Evolutionary conservation across 805 yeast genomes (phyloP), one percentile per base, ranked within the genome.

Genomic region (Myxozyma sirexii): DNA sequence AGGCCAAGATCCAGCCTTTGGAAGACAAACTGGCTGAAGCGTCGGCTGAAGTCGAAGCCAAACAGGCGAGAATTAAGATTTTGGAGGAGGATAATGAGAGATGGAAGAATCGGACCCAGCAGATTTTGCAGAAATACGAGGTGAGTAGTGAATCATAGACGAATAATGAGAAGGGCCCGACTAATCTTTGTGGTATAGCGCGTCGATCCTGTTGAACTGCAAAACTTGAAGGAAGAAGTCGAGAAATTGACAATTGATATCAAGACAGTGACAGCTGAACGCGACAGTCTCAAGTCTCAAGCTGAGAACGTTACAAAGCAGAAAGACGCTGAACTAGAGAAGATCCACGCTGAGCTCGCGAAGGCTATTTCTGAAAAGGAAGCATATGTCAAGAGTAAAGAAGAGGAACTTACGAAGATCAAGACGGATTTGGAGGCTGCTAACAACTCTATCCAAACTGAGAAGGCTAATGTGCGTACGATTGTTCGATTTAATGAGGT

Each of bases 81-180:
- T 68, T 79, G 7, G 74, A 75, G 39, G 83, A 82, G 62, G 90
- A 87, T 60, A 77, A 79, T 54, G 81, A 80, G n/a, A 76, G 83
- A 24, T 82, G 89, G 84, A 83, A 82, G 71, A 74, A 72, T 13
- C 78, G 84, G 60, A 72, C 83, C 5, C 80, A 80, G 54, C 81
- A 79, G 54, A 71, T 82, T 45, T 60, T 80, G 62, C 75, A 75
- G 56, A 79, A 76, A 54, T 77, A 76, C 59, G 79, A 79, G 47
- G 58, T 59, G 27, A 53, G 58, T 41, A 13, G 31, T 49, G n/a
- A 49, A 4, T n/a, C 13, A 37, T 8, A 3, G 5, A 23, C 17
- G 21, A 26, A 45, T 2, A 2, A 2, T 21, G 15, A 31, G 42
- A 31, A 4, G n/a, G n/a, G n/a, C n/a, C n/a, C n/a, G 24, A 6